Percentiles rank a stretch among this genome's conserved stretches.
Evolutionary conservation across 2,329 filamentous ascomycete species (phyloP).

Genomic region (Hirsutella rhossiliensis): DNA sequence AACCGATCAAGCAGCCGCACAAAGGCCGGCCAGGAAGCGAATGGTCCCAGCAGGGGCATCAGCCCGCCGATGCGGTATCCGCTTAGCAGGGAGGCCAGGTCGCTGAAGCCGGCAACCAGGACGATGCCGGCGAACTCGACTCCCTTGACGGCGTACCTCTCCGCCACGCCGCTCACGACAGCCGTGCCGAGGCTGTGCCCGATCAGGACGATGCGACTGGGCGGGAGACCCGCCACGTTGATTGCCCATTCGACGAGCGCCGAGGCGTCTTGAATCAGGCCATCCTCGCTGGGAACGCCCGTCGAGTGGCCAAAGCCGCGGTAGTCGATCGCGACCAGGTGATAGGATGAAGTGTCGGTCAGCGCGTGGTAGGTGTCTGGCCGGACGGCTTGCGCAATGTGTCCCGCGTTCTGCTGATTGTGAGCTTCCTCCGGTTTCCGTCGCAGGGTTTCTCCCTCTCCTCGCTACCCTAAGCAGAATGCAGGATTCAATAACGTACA

Average conservation of each 20-base stretch:
- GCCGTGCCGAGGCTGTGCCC: constrained; percentile 87
- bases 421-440: background rate
- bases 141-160: constrained; percentile 50
- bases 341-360: constrained; percentile 59
- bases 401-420: constrained; percentile 60
- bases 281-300: constrained; percentile 67
- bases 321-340: constrained; percentile 84
- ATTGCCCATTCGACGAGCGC: constrained; percentile 64
- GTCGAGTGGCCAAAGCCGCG: constrained; percentile 76
- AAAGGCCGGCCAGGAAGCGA: constrained; percentile 54
- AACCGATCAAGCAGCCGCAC: constrained; percentile 46
- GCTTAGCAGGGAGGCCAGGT: constrained; percentile 58
- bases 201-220: constrained; percentile 64
- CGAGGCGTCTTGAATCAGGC: constrained; percentile 68
- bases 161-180: constrained; percentile 61
- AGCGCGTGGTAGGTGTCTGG: constrained; percentile 68
- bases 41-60: constrained; percentile 66
- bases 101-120: constrained; percentile 69
- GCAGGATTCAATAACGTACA: constrained; percentile 27
- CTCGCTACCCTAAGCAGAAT: background rate
- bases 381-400: constrained; percentile 67
- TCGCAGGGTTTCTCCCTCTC: no score
- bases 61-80: constrained; percentile 70
- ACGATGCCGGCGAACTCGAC: constrained; percentile 69
- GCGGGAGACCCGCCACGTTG: constrained; percentile 47